Percentiles rank a stretch among this genome's conserved stretches.
Evolutionary conservation across 2,329 filamentous ascomycete species (phyloP).

Genomic region (Xylaria sp.): DNA sequence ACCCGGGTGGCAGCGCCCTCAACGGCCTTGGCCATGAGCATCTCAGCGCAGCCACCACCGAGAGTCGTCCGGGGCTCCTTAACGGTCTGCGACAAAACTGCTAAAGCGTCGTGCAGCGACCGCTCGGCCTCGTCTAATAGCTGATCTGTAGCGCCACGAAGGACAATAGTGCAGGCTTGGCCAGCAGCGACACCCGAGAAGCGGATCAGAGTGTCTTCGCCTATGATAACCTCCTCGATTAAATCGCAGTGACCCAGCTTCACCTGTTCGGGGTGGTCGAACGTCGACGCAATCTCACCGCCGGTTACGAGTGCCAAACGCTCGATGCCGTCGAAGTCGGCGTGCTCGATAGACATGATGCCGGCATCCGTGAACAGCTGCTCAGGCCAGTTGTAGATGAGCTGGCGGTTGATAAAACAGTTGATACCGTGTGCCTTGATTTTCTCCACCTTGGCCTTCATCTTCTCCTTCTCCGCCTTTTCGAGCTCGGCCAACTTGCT

Average conservation of each 20-base stretch:
- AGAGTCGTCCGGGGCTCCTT: constrained; percentile 93
- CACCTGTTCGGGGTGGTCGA: constrained; percentile 96
- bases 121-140: constrained; percentile 96
- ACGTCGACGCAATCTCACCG: constrained; percentile 96
- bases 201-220: constrained; percentile 95
- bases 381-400: constrained; percentile 99
- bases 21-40: constrained; percentile 98
- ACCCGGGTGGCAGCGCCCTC: constrained; percentile 92
- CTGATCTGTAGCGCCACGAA: constrained; percentile 95
- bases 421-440: constrained; percentile 99
- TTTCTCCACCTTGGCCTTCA: constrained; percentile 98
- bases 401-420: constrained; percentile 98
- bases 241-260: constrained; percentile 94
- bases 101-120: constrained; percentile 92
- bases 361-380: constrained; percentile 97
- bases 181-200: constrained; percentile 96
- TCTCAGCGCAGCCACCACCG: constrained; percentile 95
- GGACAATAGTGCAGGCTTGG: constrained; percentile 93
- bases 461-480: constrained; percentile 98
- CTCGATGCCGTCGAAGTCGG: constrained; percentile 98
- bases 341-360: constrained; percentile 98
- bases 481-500: constrained; percentile 98
- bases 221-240: constrained; percentile 98
- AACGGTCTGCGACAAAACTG: constrained; percentile 95
- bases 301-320: constrained; percentile 92